Conservation (phyloP, 148 eudicot species). For the Diospyros lotus region DNA sequence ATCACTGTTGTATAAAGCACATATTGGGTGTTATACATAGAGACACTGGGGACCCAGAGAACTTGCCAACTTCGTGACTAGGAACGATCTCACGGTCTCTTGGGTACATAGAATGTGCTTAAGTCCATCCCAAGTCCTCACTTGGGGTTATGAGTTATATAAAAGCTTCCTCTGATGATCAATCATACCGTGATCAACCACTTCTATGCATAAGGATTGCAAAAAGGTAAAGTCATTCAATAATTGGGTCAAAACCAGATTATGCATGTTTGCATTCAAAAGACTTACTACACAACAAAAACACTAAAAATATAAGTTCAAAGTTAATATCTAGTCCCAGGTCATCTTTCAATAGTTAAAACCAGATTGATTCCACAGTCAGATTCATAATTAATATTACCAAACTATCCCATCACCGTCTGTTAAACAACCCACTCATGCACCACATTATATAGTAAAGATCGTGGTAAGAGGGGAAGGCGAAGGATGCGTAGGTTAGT, state of each 20-base stretch:
- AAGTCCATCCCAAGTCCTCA: not conserved
- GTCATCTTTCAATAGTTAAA: not conserved
- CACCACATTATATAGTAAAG: not conserved
- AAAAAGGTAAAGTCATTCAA: not conserved
- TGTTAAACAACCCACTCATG: no score
- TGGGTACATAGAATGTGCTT: not conserved
- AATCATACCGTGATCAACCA: not conserved
- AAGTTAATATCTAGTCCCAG: no score
- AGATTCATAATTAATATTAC: not conserved
- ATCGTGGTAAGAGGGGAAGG: not conserved
- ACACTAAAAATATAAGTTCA: not conserved
- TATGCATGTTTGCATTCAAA: not conserved
- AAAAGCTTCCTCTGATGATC: not conserved
- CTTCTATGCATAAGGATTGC: not conserved
- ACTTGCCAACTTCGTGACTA: not conserved
- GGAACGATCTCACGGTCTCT: not conserved
- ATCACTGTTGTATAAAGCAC: not conserved
- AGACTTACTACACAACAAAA: not conserved
- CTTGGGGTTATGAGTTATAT: not conserved
- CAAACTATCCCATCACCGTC: not conserved
- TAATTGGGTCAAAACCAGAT: not conserved
- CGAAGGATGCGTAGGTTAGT: not conserved
- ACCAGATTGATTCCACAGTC: not conserved
- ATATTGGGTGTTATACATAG: not conserved
- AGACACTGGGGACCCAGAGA: not conserved